Evolutionary conservation across 352 stramenopile genomes (phyloP).

Genomic region (Phytophthora ramorum): DNA sequence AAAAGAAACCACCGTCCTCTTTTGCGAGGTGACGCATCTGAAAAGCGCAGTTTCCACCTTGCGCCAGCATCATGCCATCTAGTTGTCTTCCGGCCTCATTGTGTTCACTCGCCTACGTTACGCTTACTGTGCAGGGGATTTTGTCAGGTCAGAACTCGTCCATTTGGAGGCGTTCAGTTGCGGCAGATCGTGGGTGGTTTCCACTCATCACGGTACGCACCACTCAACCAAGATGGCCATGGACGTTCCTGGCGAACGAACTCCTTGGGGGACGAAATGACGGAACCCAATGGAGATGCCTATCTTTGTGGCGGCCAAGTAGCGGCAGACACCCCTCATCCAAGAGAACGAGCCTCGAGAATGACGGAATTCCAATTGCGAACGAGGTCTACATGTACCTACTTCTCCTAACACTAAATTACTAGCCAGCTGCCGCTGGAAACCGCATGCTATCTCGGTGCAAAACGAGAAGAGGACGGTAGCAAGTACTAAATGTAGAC

Average conservation of each 20-base stretch:
- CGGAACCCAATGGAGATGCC: background rate
- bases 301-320: background rate
- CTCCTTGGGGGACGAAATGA: no score
- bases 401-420: no score
- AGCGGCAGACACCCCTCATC: background rate
- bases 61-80: slow-evolving; percentile 13
- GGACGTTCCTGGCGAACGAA: slow-evolving; percentile 1
- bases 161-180: no score
- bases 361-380: background rate
- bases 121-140: background rate
- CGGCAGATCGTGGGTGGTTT: background rate
- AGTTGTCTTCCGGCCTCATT: slow-evolving; percentile 3
- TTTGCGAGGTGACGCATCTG: slow-evolving; percentile 1
- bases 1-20: background rate
- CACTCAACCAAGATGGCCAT: slow-evolving; percentile 9
- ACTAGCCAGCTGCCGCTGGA: no score
- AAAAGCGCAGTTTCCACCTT: background rate
- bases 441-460: no score
- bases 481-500: no score
- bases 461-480: no score
- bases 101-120: background rate
- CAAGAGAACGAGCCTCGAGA: background rate
- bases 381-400: background rate
- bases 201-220: background rate
- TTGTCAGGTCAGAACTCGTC: background rate